Conservation (phyloP, 345 rosid genomes). For the Acer saccharum region DNA sequence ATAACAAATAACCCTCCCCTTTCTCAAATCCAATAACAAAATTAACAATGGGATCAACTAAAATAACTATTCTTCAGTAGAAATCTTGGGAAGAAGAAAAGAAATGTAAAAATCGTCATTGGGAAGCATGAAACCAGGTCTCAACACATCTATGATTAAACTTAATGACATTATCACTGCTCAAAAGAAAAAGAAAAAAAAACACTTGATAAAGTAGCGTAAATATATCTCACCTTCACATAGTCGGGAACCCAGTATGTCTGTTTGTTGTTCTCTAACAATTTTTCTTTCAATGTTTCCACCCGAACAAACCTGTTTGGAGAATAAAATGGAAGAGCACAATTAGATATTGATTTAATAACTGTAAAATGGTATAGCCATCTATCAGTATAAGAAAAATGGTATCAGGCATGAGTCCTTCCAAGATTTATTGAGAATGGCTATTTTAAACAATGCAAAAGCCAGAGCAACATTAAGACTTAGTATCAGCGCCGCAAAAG, state of each 20-base stretch:
- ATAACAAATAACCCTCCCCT: not conserved
- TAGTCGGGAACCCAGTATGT: slow-evolving; percentile 98
- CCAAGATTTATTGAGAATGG: not conserved
- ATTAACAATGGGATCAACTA: not conserved
- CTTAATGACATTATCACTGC: not conserved
- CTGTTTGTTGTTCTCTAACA: slow-evolving; percentile 81
- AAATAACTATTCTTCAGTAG: not conserved
- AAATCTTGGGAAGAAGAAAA: not conserved
- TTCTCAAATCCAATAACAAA: not conserved
- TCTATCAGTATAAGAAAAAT: not conserved
- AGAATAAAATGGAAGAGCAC: slow-evolving; percentile 13
- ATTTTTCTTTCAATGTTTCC: slow-evolving; percentile 72
- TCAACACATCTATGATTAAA: not conserved
- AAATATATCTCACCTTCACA: slow-evolving; percentile 69
- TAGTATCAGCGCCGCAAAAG: not conserved
- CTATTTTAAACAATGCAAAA: not conserved
- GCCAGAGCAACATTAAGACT: not conserved
- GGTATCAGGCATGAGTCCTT: not conserved
- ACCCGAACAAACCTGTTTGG: slow-evolving; percentile 84
- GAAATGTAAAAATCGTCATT: not conserved
- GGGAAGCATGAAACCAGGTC: slow-evolving; percentile 1
- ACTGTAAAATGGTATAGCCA: not conserved
- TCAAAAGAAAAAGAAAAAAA: not conserved
- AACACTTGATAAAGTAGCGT: not conserved
- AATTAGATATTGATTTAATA: not conserved